phyloP scores from a whole-genome alignment of 164 flowering plant genomes.

The Saururus chinensis region DNA sequence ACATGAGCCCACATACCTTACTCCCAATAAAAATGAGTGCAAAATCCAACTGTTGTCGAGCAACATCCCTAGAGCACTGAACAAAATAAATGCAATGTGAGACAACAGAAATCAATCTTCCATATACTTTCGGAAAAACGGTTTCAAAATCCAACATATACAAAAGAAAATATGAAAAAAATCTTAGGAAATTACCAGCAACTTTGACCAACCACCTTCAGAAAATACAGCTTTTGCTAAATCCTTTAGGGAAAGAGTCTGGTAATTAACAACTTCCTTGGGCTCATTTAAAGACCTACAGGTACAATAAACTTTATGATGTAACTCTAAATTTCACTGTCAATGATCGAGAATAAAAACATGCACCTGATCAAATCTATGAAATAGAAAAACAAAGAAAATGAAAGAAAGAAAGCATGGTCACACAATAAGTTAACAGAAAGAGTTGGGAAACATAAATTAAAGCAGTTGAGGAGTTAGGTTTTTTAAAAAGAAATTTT shows the following conservation, averaged over 20 bases:
- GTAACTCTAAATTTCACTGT: background rate
- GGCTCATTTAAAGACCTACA: conserved; percentile 17
- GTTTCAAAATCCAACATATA: background rate
- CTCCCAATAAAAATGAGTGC: conserved; percentile 74
- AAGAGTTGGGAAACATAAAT: no score
- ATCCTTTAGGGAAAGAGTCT: conserved; percentile 53
- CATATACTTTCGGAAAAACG: background rate
- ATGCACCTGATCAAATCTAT: no score
- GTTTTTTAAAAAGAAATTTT: no score
- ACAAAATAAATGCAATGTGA: conserved; percentile 5
- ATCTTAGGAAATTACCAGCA: conserved; percentile 42
- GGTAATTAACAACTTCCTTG: conserved; percentile 47
- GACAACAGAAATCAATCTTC: no score
- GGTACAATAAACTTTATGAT: background rate
- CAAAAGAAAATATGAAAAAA: background rate
- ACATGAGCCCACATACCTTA: conserved; percentile 32
- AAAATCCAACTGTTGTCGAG: conserved; percentile 36
- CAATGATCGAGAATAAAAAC: no score
- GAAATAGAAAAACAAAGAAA: no score
- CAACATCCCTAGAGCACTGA: conserved; percentile 48
- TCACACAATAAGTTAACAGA: no score
- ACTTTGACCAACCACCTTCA: conserved; percentile 68
- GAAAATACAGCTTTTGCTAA: conserved; percentile 53
- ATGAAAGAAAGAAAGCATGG: no score
- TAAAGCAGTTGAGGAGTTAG: no score